Percentiles rank a stretch among this genome's conserved stretches.
Conservation (phyloP, 2,329 filamentous ascomycete species). For the Amphichorda felina region DNA sequence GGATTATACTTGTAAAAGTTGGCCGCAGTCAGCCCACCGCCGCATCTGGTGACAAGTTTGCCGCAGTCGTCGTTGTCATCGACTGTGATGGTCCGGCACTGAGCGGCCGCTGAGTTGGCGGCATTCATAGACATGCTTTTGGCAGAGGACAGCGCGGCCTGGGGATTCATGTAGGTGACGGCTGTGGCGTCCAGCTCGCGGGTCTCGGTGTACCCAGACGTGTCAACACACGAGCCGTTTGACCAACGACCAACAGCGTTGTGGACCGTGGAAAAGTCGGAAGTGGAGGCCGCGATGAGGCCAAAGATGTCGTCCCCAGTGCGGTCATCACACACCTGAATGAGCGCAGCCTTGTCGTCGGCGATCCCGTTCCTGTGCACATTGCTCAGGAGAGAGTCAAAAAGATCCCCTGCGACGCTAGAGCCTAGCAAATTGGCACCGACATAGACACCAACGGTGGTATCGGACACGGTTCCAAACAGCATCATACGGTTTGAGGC, state of each 20-base stretch:
- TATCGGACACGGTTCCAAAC: no score
- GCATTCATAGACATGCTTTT: no score
- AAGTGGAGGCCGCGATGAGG: conserved; percentile 11
- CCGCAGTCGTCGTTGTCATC: conserved; percentile 16
- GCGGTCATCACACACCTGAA: no score
- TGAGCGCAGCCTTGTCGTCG: no score
- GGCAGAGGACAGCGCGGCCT: no score
- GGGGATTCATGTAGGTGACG: conserved; percentile 5
- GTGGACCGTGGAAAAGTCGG: conserved; percentile 14
- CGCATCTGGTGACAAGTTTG: conserved; percentile 16
- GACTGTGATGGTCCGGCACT: conserved; percentile 2
- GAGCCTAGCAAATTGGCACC: no score
- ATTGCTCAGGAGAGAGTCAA: no score
- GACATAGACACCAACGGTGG: no score
- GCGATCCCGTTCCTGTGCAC: no score
- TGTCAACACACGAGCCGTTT: conserved; percentile 9
- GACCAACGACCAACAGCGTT: conserved; percentile 11
- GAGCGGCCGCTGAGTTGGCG: no score
- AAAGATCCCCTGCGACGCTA: no score
- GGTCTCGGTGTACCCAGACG: conserved; percentile 3
- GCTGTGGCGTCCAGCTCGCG: conserved; percentile 6
- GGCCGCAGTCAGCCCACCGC: conserved; percentile 14
- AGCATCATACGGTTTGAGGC: no score
- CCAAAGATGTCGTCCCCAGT: conserved; percentile 17
- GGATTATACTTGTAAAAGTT: conserved; percentile 20